Evolutionary conservation across 108 stramenopile genomes (phyloP).

Genomic region (Skeletonema grethae): DNA sequence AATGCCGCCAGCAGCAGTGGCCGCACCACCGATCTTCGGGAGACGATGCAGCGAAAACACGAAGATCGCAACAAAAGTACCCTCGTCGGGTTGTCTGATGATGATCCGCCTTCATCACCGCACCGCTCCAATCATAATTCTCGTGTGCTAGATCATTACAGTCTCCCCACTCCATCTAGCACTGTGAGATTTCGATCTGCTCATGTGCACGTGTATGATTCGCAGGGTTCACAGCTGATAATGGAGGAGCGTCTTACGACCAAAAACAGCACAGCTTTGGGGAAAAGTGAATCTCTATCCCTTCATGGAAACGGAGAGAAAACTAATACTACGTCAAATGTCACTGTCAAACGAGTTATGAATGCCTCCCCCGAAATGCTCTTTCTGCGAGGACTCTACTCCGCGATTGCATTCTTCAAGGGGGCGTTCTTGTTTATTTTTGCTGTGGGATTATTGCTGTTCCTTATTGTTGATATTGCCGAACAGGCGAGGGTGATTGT

Average conservation of each 20-base stretch:
- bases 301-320: background rate
- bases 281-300: too few species aligned
- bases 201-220: slow-evolving; percentile 10
- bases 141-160: slow-evolving; percentile 18
- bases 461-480: slow-evolving; percentile 16
- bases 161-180: slow-evolving; percentile 16
- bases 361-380: slow-evolving; percentile 7
- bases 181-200: slow-evolving; percentile 23
- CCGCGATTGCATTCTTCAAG: slow-evolving; percentile 11
- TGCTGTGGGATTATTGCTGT: slow-evolving; percentile 15
- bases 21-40: background rate
- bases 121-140: background rate
- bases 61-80: background rate
- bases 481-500: background rate
- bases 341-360: slow-evolving; percentile 9
- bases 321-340: background rate
- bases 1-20: background rate
- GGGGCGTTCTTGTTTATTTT: slow-evolving; percentile 21
- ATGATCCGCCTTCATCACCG: too few species aligned
- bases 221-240: slow-evolving; percentile 3
- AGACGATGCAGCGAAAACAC: background rate
- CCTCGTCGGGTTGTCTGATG: too few species aligned
- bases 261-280: background rate
- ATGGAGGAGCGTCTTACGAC: slow-evolving; percentile 9
- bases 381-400: slow-evolving; percentile 11